Evolutionary conservation across 768 basidiomycete species (phyloP), one percentile per base, ranked within the genome.

Genomic region (Leccinellum rugosiceps): DNA sequence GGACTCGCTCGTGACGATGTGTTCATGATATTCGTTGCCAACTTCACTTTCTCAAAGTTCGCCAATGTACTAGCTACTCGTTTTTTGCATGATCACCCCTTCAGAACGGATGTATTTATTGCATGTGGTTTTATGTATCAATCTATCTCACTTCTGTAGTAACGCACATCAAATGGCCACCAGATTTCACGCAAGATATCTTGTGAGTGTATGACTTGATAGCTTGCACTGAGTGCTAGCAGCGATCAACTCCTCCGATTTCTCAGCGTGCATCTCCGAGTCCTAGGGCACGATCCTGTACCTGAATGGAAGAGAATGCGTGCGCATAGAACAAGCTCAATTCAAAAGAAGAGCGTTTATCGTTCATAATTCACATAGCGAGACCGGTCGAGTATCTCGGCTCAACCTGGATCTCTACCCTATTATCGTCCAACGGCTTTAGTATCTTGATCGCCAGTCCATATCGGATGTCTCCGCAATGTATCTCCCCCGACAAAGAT

Each of bases 401-500:
- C 34, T 65, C 51, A 2, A 65, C 21, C 1, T 47, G n/a, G 9
- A 62, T 44, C 5, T 46, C 52, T 8, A 35, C 44, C 21, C 21
- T 1, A 14, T 8, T 49, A n/a, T 49, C 48, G n/a, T 49, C 19
- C 25, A n/a, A 10, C 6, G 17, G 47, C 4, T 34, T 34, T 31
- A 50, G 31, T 34, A 34, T 23, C 21, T 34, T 50, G 32, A 50
- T 32, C 15, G 34, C 31, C 11, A 8, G 3, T 1, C 44, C 55
- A 59, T 10, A 58, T 6, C 1, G 63, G 58, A 17, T 19, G 47
- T 19, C 28, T 62, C 54, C 4, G 55, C 57, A 38, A 62, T n/a
- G n/a, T n/a, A 55, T 65, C 38, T 25, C 60, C 44, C 14, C 60
- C 64, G 6, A 53, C 46, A 31, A 62, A 68, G 17, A 61, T 56